A percentile compares a stretch with the other conserved stretches of the same genome.
Conservation (phyloP, 1,139 yeast species). For the Geotrichum bryndzae region DNA sequence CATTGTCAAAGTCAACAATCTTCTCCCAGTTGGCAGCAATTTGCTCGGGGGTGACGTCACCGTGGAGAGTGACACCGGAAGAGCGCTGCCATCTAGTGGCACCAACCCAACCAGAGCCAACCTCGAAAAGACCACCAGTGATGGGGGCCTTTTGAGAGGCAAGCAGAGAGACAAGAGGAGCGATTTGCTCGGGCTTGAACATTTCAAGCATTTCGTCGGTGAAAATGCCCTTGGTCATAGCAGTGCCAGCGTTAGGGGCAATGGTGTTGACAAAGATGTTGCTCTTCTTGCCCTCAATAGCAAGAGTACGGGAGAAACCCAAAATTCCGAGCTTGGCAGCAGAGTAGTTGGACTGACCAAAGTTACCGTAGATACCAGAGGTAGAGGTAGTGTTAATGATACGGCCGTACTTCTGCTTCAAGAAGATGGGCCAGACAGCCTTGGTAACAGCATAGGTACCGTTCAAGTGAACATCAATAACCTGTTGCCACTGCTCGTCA, state of each 20-base stretch:
- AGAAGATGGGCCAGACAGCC: constrained; percentile 88
- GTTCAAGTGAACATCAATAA: constrained; percentile 71
- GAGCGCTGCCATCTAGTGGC: constrained; percentile 94
- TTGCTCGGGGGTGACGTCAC: constrained; percentile 60
- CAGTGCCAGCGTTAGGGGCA: constrained; percentile 98
- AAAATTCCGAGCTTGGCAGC: constrained; percentile 88
- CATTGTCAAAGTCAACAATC: constrained; percentile 58
- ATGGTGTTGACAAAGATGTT: constrained; percentile 74
- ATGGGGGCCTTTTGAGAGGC: constrained; percentile 67
- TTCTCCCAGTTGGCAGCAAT: constrained; percentile 61
- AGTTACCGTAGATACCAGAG: constrained; percentile 94
- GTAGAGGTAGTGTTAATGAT: constrained; percentile 89
- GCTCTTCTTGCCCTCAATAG: constrained; percentile 79
- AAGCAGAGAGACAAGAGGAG: constrained; percentile 78
- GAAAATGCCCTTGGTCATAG: constrained; percentile 89
- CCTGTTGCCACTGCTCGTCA: constrained; percentile 77
- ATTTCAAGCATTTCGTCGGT: constrained; percentile 71
- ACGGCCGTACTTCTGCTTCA: constrained; percentile 71
- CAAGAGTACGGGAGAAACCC: constrained; percentile 79
- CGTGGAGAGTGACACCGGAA: constrained; percentile 64
- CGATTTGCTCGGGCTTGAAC: constrained; percentile 84
- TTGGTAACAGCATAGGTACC: constrained; percentile 81
- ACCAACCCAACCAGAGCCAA: constrained; percentile 93
- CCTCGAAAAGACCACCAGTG: constrained; percentile 63
- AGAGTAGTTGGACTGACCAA: constrained; percentile 95